Conservation (phyloP, 768 basidiomycete genomes). For the Pisolithus tinctorius region DNA sequence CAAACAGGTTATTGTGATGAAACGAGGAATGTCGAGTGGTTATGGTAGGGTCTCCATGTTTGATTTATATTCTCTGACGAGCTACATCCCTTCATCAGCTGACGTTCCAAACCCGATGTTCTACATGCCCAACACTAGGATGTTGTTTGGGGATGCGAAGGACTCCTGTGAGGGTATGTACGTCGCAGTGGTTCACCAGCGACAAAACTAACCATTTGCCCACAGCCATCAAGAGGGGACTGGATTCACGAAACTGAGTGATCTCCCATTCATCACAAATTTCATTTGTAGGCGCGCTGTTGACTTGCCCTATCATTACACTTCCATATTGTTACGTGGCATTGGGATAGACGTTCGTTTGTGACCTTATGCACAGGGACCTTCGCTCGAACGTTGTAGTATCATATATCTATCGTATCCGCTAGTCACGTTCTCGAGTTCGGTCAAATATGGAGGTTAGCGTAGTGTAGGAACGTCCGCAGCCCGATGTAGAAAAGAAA, state of each 20-base stretch:
- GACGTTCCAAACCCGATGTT: slow-evolving; percentile 94
- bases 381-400: slow-evolving; percentile 17
- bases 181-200: background rate
- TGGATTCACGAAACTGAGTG: slow-evolving; percentile 32
- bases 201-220: background rate
- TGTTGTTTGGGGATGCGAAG: slow-evolving; percentile 91
- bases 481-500: background rate
- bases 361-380: background rate
- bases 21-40: slow-evolving; percentile 82
- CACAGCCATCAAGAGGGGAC: slow-evolving; percentile 54
- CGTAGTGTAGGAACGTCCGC: slow-evolving; percentile 17
- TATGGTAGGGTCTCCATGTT: slow-evolving; percentile 49
- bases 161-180: slow-evolving; percentile 77
- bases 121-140: slow-evolving; percentile 84
- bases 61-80: background rate
- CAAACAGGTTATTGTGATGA: slow-evolving; percentile 90
- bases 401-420: slow-evolving; percentile 23
- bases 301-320: background rate
- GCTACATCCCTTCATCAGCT: slow-evolving; percentile 35
- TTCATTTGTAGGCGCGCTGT: background rate
- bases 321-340: background rate
- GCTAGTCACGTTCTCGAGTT: slow-evolving; percentile 7
- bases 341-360: background rate
- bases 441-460: slow-evolving; percentile 7
- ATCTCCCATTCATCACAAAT: background rate